A percentile compares a stretch with the other conserved stretches of the same genome.
These are phyloP conservation scores for Pseudogymnoascus sp. DNA, from an alignment of 2,329 filamentous ascomycete species.

Conservation along the genomic window DNA sequence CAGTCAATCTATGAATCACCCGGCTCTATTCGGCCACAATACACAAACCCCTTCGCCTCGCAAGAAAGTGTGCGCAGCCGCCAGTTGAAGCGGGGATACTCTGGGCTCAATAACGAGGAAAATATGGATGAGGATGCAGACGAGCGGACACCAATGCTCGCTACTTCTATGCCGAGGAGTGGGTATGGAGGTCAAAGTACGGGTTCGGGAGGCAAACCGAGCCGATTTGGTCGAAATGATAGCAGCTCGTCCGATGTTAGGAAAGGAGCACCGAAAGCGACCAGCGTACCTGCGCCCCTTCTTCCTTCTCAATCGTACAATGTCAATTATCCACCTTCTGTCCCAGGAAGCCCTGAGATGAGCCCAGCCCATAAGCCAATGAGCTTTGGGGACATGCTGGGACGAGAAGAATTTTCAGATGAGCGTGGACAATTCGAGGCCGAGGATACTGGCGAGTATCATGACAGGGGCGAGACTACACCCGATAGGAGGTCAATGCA, in stretches of 20 bases:
- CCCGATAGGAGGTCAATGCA: conserved; percentile 33
- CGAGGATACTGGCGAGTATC: not conserved
- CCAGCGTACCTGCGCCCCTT: not conserved
- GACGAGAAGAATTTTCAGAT: conserved; percentile 53
- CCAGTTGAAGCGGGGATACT: conserved; percentile 25
- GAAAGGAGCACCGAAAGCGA: conserved; percentile 17
- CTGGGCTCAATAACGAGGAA: conserved; percentile 40
- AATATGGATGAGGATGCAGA: conserved; percentile 42
- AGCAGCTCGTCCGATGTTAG: conserved; percentile 40
- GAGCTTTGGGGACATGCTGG: conserved; percentile 62
- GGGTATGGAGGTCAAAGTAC: conserved; percentile 17
- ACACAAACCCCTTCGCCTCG: conserved; percentile 27
- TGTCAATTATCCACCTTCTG: conserved; percentile 62
- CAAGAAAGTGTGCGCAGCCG: conserved; percentile 19
- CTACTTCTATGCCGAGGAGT: conserved; percentile 34
- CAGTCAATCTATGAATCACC: conserved; percentile 31
- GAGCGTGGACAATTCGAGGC: not conserved
- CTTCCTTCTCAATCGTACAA: conserved; percentile 37
- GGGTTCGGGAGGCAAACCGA: conserved; percentile 39
- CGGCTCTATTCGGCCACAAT: conserved; percentile 28
- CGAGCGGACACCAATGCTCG: conserved; percentile 50
- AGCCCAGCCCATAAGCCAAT: conserved; percentile 44
- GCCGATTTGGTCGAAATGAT: conserved; percentile 28
- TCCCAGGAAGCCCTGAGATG: conserved; percentile 54
- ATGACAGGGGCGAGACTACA: conserved; percentile 10